Conservation (phyloP, 768 basidiomycete species). For the Podaxis rugospora region DNA sequence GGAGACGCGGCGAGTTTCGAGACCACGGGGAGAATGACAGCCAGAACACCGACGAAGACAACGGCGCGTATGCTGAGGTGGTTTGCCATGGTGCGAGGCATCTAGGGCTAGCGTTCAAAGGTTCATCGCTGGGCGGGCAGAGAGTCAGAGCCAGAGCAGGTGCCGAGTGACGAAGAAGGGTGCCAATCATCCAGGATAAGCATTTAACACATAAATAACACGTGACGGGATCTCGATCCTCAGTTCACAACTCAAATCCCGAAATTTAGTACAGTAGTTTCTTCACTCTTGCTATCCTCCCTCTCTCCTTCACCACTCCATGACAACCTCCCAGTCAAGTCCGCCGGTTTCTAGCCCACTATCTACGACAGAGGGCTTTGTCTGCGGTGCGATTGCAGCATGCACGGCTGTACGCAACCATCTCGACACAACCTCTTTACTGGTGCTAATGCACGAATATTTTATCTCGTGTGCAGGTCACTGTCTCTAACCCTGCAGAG, state of each 20-base stretch:
- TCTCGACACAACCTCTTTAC: background rate
- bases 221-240: conserved; percentile 3
- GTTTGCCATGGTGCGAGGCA: conserved; percentile 24
- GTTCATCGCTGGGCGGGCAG: background rate
- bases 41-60: conserved; percentile 52
- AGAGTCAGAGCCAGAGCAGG: background rate
- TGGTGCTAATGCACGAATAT: conserved; percentile 11
- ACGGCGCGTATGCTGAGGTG: conserved; percentile 48
- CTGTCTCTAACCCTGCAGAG: conserved; percentile 74
- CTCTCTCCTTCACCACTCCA: conserved; percentile 1
- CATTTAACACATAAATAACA: conserved; percentile 6
- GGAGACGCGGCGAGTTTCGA: conserved; percentile 64
- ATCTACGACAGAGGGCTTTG: conserved; percentile 75
- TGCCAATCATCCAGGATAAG: background rate
- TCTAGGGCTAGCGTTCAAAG: conserved; percentile 12
- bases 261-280: background rate
- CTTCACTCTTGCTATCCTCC: background rate
- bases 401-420: conserved; percentile 70
- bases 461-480: conserved; percentile 45
- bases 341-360: conserved; percentile 27
- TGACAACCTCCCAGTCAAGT: conserved; percentile 15
- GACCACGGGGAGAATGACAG: conserved; percentile 50
- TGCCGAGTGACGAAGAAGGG: background rate
- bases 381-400: conserved; percentile 89
- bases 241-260: background rate